These are phyloP conservation scores for Aspergillus haitiensis DNA, from an alignment of 495 filamentous ascomycete species.

Conservation along the genomic window DNA sequence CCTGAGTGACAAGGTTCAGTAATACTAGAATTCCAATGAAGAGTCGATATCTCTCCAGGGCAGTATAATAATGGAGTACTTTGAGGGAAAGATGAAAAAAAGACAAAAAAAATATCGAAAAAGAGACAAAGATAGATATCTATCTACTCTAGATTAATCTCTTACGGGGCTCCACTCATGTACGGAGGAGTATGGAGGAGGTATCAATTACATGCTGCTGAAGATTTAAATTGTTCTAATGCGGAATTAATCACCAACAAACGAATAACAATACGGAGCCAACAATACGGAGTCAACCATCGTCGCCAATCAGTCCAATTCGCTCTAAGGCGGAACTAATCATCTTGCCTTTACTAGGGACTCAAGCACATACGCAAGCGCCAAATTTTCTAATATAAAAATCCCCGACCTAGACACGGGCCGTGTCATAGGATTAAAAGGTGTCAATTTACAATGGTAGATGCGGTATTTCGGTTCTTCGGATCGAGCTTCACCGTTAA, in stretches of 20 bases:
- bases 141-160: too few relatives aligned
- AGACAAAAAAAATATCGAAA: too few relatives aligned
- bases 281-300: not conserved
- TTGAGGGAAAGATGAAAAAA: too few relatives aligned
- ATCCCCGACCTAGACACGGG: not conserved
- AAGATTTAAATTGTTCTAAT: not conserved
- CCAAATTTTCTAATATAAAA: not conserved
- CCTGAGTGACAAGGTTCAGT: not conserved
- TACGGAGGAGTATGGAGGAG: too few relatives aligned
- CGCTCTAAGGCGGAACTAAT: not conserved
- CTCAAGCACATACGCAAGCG: not conserved
- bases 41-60: not conserved
- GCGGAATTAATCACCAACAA: not conserved
- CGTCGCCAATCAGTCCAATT: not conserved
- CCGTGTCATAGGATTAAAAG: not conserved
- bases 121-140: too few relatives aligned
- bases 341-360: not conserved
- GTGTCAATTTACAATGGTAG: not conserved
- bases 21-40: not conserved
- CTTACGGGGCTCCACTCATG: too few relatives aligned
- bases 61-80: too few relatives aligned
- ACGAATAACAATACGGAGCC: not conserved
- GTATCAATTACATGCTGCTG: too few relatives aligned
- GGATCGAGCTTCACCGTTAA: conserved; percentile 7
- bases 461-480: conserved; percentile 6